Base-by-base conservation (phyloP, 1,284 basidiomycete species). In the Apiotrichum mycotoxinovorans region DNA sequence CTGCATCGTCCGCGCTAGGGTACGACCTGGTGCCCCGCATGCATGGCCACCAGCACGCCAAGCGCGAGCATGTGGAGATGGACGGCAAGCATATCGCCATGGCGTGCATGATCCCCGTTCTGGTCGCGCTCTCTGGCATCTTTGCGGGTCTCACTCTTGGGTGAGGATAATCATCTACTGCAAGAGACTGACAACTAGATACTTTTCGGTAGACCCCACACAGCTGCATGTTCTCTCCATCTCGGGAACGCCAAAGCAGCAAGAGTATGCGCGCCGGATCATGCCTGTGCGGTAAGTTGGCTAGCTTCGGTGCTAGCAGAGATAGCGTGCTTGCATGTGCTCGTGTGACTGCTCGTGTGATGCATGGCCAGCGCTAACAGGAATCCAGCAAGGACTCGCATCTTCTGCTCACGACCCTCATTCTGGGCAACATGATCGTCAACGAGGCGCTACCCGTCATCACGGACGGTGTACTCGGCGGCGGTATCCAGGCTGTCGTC, bases 191-290 rank as follows among this genome's bases (percentile, higher is more conserved):
- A 48, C 38, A 12, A 11, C 27, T 44, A 92, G 91, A 12, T 94
- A 94, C 75, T 93, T 95, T 89, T 90, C 87, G 67, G 82, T 95
- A 67, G 92, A 94, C 77, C 88, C 89, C 76, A 95, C 91, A 22
- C 91, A 94, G 80, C 82, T 95, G 38, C 87, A 88, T 69, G 92
- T 95, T 2, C 79, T 95, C 14, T 84, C 86, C 61, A 85, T 91
- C 55, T 89, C 88, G 57, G 91, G 91, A 23, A 89, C 87, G 20
- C 82, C 86, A 81, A 80, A 85, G 66, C 91, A 95, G 75, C 85
- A 87, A 68, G 78, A 79, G 58, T 88, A 91, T 63, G 91, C 91
- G 4, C 83, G 85, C 61, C 87, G 87, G 77, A 94, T 95, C 69
- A 86, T 87, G 72, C 91, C 91, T 17, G 85, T 95, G 51, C 87